Conservation (phyloP, 179 eudicot genomes). For the Patellifolia procumbens region DNA sequence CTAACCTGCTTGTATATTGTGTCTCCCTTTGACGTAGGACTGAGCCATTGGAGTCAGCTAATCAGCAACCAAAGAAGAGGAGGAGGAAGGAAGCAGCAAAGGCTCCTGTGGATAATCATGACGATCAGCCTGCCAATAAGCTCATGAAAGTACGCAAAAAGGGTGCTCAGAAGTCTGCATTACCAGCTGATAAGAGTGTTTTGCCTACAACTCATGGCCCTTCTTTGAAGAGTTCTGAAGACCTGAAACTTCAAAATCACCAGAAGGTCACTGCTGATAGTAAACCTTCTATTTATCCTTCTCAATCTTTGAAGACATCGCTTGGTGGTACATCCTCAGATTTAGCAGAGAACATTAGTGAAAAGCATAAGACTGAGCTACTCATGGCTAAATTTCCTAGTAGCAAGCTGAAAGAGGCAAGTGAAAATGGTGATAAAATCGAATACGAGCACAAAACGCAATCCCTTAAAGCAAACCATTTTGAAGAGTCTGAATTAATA, state of each 20-base stretch:
- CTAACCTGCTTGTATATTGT: conserved; percentile 9
- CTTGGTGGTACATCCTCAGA: conserved; percentile 42
- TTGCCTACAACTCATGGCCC: conserved; percentile 40
- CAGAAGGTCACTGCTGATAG: conserved; percentile 50
- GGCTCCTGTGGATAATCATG: conserved; percentile 45
- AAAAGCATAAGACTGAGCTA: conserved; percentile 44
- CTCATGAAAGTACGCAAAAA: conserved; percentile 60
- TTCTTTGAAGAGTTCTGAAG: conserved; percentile 40
- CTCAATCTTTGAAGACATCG: conserved; percentile 37
- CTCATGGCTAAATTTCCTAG: conserved; percentile 36
- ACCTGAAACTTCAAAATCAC: conserved; percentile 40
- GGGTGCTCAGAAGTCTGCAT: conserved; percentile 45
- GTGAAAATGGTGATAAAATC: conserved; percentile 43
- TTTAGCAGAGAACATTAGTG: conserved; percentile 33
- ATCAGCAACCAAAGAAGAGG: conserved; percentile 77
- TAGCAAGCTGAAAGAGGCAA: conserved; percentile 53
- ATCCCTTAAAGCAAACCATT: conserved; percentile 36
- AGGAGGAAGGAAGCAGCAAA: conserved; percentile 67
- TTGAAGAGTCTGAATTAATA: conserved; percentile 39
- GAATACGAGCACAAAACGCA: conserved; percentile 45
- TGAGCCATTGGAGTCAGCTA: conserved; percentile 38
- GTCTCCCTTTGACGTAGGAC: conserved; percentile 10
- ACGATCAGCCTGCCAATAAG: conserved; percentile 49
- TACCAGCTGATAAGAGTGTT: conserved; percentile 43
- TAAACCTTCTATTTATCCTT: conserved; percentile 35